phyloP scores from a whole-genome alignment of 805 yeast genomes.

The Saccharomycopsis malanga region DNA sequence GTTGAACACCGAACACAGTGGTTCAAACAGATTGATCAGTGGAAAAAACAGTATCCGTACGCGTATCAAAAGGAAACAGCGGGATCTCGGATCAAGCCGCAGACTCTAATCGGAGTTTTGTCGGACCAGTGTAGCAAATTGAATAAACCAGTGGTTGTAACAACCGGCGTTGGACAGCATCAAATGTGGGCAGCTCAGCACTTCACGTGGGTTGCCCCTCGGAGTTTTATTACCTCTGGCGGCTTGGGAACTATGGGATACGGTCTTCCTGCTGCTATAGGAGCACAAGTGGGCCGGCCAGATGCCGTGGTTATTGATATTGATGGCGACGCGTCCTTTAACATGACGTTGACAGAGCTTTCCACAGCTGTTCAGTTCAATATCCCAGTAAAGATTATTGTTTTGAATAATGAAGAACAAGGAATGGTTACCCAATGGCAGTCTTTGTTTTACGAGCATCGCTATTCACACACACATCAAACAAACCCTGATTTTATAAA shows the following conservation, averaged over 20 bases:
- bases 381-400: slow-evolving; percentile 83
- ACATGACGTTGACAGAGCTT: slow-evolving; percentile 92
- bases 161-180: slow-evolving; percentile 99
- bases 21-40: slow-evolving; percentile 63
- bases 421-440: slow-evolving; percentile 99
- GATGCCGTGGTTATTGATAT: slow-evolving; percentile 93
- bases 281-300: slow-evolving; percentile 95
- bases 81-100: slow-evolving; percentile 81
- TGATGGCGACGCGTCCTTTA: slow-evolving; percentile 99
- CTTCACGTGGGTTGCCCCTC: slow-evolving; percentile 88
- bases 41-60: slow-evolving; percentile 88
- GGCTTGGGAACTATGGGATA: slow-evolving; percentile 99
- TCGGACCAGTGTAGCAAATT: slow-evolving; percentile 59
- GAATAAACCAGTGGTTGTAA: slow-evolving; percentile 70
- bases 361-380: slow-evolving; percentile 90
- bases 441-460: slow-evolving; percentile 90
- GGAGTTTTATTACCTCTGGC: slow-evolving; percentile 95
- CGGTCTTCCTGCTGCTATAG: slow-evolving; percentile 96
- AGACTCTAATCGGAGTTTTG: slow-evolving; percentile 76
- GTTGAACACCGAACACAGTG: slow-evolving; percentile 67
- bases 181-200: slow-evolving; percentile 99
- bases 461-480: slow-evolving; percentile 98
- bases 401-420: slow-evolving; percentile 95
- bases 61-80: slow-evolving; percentile 74
- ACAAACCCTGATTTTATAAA: slow-evolving; percentile 88